Conservation (phyloP, 495 filamentous ascomycete genomes). For the Pyrenula massariospora region DNA sequence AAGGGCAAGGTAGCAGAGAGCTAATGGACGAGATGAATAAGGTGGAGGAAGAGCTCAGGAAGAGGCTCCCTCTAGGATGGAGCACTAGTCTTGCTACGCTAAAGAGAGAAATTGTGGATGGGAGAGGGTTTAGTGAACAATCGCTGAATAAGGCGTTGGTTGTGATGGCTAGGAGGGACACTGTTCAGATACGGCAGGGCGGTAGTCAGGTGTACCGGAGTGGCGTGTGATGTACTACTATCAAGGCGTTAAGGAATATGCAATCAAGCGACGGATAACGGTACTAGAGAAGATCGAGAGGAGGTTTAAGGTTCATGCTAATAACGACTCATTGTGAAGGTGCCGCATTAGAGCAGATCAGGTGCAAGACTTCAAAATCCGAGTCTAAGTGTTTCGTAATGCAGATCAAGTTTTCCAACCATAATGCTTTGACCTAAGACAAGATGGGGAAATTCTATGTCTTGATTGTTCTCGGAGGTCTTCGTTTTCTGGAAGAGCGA, state of each 20-base stretch:
- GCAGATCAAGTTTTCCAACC: no score
- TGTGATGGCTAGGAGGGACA: slow-evolving; percentile 78
- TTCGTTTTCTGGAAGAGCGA: no score
- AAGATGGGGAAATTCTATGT: no score
- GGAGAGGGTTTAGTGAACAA: slow-evolving; percentile 75
- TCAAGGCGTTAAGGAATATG: background rate
- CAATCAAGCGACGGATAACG: no score
- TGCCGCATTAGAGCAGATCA: no score
- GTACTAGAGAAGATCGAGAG: no score
- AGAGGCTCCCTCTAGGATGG: slow-evolving; percentile 88
- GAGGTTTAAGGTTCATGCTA: no score
- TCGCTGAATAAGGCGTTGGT: slow-evolving; percentile 74
- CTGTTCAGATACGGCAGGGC: slow-evolving; percentile 80
- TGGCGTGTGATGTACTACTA: slow-evolving; percentile 33
- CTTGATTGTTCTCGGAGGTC: no score
- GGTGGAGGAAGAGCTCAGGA: slow-evolving; percentile 83
- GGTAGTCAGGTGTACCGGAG: slow-evolving; percentile 81
- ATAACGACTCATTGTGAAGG: no score
- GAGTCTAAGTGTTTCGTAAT: no score
- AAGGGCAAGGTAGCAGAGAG: slow-evolving; percentile 69
- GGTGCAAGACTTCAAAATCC: no score
- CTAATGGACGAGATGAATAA: slow-evolving; percentile 79
- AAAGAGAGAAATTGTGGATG: slow-evolving; percentile 80
- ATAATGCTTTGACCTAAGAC: no score
- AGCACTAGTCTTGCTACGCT: slow-evolving; percentile 80